These are phyloP conservation scores for Colletotrichum scovillei DNA, from an alignment of 2,329 filamentous ascomycete genomes.

Conservation along the genomic window DNA sequence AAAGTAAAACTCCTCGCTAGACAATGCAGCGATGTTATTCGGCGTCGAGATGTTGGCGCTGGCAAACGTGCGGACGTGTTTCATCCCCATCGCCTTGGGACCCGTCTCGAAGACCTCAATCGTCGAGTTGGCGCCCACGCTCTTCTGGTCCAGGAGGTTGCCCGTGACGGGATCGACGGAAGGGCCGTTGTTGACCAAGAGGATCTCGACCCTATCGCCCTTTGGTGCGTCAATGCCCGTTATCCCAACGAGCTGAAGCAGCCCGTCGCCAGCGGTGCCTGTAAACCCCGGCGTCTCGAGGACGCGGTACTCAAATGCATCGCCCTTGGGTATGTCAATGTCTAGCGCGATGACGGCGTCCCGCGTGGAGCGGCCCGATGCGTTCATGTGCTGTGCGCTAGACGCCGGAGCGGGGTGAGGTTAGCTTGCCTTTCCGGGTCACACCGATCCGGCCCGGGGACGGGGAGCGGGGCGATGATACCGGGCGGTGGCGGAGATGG, in stretches of 20 bases:
- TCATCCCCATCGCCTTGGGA: constrained; percentile 30
- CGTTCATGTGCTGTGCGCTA: constrained; percentile 39
- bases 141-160: constrained; percentile 66
- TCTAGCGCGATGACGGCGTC: constrained; percentile 48
- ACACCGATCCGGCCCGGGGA: neutral
- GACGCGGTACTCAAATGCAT: constrained; percentile 37
- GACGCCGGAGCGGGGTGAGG: neutral
- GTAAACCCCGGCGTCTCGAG: constrained; percentile 42
- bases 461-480: neutral
- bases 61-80: constrained; percentile 40
- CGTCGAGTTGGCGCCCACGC: constrained; percentile 72
- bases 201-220: constrained; percentile 36
- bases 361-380: constrained; percentile 41
- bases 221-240: constrained; percentile 41
- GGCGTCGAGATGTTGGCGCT: constrained; percentile 39
- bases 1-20: constrained; percentile 39
- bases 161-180: constrained; percentile 40
- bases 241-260: constrained; percentile 45
- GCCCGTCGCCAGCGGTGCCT: constrained; percentile 45
- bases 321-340: constrained; percentile 42
- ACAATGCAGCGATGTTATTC: constrained; percentile 40
- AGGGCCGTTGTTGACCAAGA: constrained; percentile 41
- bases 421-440: constrained; percentile 1
- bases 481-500: neutral
- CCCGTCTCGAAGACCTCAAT: constrained; percentile 53